These are phyloP conservation scores for Panicum miliaceum DNA, from an alignment of 176 grass and related monocot species.

Conservation along the genomic window DNA sequence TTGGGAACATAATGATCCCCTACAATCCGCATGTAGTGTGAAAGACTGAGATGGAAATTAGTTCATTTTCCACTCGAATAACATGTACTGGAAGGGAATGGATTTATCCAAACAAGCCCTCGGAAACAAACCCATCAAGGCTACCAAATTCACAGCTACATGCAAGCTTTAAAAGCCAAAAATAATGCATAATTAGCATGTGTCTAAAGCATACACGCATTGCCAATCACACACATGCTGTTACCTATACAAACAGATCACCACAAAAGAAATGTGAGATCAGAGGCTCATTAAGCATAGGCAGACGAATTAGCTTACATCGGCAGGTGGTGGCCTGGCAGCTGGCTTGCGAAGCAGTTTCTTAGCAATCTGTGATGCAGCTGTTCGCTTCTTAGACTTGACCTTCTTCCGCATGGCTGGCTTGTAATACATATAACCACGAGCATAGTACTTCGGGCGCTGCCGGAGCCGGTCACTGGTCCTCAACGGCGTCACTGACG, in stretches of 20 bases:
- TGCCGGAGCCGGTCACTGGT: conserved; percentile 74
- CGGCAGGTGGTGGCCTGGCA: conserved; percentile 50
- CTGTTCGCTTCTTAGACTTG: conserved; percentile 84
- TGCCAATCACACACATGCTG: neutral
- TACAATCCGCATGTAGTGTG: too few relatives aligned
- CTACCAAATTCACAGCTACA: neutral
- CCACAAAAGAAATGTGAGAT: neutral
- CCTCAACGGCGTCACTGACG: conserved; percentile 54
- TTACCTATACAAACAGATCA: conserved; percentile 16
- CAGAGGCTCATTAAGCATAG: neutral
- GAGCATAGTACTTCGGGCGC: conserved; percentile 69
- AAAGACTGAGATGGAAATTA: too few relatives aligned
- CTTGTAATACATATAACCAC: conserved; percentile 71
- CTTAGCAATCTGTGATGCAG: conserved; percentile 92
- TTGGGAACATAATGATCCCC: too few relatives aligned
- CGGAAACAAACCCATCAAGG: conserved; percentile 28
- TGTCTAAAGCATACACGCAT: conserved; percentile 2
- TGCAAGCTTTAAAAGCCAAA: neutral
- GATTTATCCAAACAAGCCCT: too few relatives aligned
- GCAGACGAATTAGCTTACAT: conserved; percentile 65
- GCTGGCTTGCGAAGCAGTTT: conserved; percentile 75
- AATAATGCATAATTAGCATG: neutral
- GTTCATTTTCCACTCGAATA: too few relatives aligned
- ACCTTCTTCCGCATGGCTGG: conserved; percentile 83
- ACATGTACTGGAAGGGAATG: too few relatives aligned